Base-by-base conservation (phyloP, 2,329 filamentous ascomycete genomes). In the Penicillium glabrum region DNA sequence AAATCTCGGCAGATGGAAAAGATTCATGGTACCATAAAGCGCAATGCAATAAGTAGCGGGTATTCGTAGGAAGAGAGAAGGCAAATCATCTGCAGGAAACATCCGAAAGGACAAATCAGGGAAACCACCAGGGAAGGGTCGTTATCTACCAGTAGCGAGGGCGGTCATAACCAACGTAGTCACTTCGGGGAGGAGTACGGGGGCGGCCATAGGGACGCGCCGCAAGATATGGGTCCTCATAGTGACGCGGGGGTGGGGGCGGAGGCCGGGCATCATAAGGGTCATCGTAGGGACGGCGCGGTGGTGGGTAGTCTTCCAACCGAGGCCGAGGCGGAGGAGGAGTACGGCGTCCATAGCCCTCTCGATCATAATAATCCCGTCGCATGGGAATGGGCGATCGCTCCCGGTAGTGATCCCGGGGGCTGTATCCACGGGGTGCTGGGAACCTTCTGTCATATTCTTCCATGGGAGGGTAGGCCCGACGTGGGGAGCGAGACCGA, bases 311-410 rank as follows among this genome's bases (percentile, higher is more conserved):
- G 69, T 96, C 92, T 60, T 93, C 89, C 61, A 89, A 81, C 45
- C 89, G 87, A 62, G 89, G 88, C 63, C 89, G 88, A 45, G 89
- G 89, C 59, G 91, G 91, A 55, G 90, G 89, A 59, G 91, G 91
- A 55, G 90, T 91, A 56, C 91, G 88, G 69, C 93, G 92, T 49
- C 88, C 85, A 67, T 89, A 86, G 64, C 82, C 81, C 70, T 89
- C 86, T 62, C 93, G 90, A 46, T 91, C 88, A 76, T 97, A 96
- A 77, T 96, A 96, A 59, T 93, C 89, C 65, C 91, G 88, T 58
- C 89, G 83, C 54, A 76, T 63, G 21, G 84, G 88, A 56, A 89
- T 89, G 46, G 84, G 82, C 69, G 91, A 93, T 68, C 93, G 88
- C 70, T 96, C 91, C 72, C 93, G 92, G 76, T 96, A 96, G 62